Evolutionary conservation across 2,329 filamentous ascomycete genomes (phyloP), one percentile per base, ranked within the genome.

Genomic region (Colletotrichum musae): DNA sequence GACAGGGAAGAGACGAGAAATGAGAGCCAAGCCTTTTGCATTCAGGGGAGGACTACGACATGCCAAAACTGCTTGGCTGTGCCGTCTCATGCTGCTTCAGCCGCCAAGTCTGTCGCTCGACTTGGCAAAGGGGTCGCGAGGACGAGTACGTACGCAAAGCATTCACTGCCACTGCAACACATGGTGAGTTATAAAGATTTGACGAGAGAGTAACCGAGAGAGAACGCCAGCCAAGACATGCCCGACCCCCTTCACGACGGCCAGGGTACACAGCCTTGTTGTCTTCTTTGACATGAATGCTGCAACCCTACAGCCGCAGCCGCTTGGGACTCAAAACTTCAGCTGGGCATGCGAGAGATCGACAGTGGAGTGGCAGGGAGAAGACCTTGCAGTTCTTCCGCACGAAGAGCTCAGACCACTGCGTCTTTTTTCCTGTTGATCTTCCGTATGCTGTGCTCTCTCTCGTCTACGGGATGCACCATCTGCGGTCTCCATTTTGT

Each of bases 31-130:
- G 48, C 13, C 13, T 24, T 68, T 13, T 7, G 58, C 1, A 26
- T 21, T 12, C 47, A 50, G 16, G 16, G 39, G 15, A 58, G 4
- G 36, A 52, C 18, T 58, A 56, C 24, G 15, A 54, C 66, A 21
- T 45, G 54, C 15, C 61, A 45, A 54, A 59, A 56, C 41, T 15
- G 41, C 62, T 69, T 61, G 56, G 62, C 56, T 56, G 62, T 47
- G 43, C 51, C 56, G 16, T 66, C 62, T 69, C 36, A 60, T 60
- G 18, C 56, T 43, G 32, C 66, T 41, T 21, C 56, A 9, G 6
- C 36, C 36, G 66, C 66, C 50, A 60, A 69, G 51, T 47, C 36
- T 45, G 56, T 39, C 54, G 16, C 61, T 32, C n/a, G 45, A 54
- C 59, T 64, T 58, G 66, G 60, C 61, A 24, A 24, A 4, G 32